Evolutionary conservation across 768 basidiomycete species (phyloP).

Genomic region (Podaxis sp.): DNA sequence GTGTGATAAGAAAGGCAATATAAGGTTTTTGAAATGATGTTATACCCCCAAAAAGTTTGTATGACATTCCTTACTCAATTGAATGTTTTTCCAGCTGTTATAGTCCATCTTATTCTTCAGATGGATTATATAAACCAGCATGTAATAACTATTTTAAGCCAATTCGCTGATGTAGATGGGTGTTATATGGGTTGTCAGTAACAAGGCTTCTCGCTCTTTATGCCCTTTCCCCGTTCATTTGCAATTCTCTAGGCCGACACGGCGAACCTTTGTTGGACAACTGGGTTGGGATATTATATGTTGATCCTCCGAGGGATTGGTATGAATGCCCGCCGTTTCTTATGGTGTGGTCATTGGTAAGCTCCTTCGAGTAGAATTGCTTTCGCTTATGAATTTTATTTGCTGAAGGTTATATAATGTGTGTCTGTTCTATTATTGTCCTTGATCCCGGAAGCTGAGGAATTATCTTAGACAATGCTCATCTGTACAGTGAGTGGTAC

Average conservation of each 20-base stretch:
- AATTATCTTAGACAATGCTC: not conserved
- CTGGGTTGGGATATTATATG: not conserved
- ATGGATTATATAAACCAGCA: no score
- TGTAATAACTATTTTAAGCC: no score
- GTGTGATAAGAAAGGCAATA: no score
- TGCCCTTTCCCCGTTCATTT: not conserved
- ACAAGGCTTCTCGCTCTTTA: no score
- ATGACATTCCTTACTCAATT: no score
- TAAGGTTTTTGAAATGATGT: no score
- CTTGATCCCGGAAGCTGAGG: not conserved
- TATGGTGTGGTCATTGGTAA: slow-evolving; percentile 2
- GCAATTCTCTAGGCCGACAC: not conserved
- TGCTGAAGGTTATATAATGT: not conserved
- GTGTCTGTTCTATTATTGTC: not conserved
- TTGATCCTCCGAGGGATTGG: slow-evolving; percentile 3
- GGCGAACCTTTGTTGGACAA: not conserved
- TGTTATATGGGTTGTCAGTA: not conserved
- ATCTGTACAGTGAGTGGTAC: not conserved
- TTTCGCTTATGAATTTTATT: not conserved
- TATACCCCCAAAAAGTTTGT: no score
- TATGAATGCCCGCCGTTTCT: not conserved
- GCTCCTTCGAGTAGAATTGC: not conserved
- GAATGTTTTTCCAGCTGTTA: no score
- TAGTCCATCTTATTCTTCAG: no score
- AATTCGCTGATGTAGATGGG: no score